A percentile compares a stretch with the other conserved stretches of the same genome.
Evolutionary conservation across 108 stramenopile species (phyloP).

Genomic region (Aureococcus anophagefferens): DNA sequence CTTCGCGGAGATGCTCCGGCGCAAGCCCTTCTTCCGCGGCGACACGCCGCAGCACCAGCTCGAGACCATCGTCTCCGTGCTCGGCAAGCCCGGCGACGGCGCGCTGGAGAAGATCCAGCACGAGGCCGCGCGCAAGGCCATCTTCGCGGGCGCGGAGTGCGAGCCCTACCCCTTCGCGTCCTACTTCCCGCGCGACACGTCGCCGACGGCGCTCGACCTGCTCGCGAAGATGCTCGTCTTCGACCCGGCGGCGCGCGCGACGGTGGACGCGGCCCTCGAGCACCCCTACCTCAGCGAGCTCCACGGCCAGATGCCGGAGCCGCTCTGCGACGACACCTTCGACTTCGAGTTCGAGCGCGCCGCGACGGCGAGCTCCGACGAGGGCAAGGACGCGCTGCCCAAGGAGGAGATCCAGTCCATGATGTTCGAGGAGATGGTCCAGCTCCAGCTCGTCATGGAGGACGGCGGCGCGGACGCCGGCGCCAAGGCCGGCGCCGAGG

Average conservation of each 20-base stretch:
- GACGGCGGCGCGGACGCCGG: not conserved
- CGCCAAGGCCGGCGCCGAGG: no score
- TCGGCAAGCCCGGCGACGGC: slow-evolving; percentile 34
- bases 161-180: slow-evolving; percentile 6
- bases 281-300: slow-evolving; percentile 54
- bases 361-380: not conserved
- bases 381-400: not conserved
- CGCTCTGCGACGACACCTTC: slow-evolving; percentile 14
- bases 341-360: slow-evolving; percentile 25
- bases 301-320: slow-evolving; percentile 23
- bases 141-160: not conserved
- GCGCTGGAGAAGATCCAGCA: slow-evolving; percentile 35
- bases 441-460: slow-evolving; percentile 11
- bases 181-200: slow-evolving; percentile 22
- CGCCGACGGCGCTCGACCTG: slow-evolving; percentile 33
- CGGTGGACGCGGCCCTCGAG: slow-evolving; percentile 46
- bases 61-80: slow-evolving; percentile 38
- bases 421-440: slow-evolving; percentile 19
- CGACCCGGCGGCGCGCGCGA: slow-evolving; percentile 37
- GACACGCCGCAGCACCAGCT: slow-evolving; percentile 45
- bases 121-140: slow-evolving; percentile 17
- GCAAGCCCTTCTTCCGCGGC: slow-evolving; percentile 50
- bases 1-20: slow-evolving; percentile 46
- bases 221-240: slow-evolving; percentile 42
- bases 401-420: slow-evolving; percentile 13